Evolutionary conservation across 352 stramenopile species (phyloP).

Genomic region (Plasmopara viticola): DNA sequence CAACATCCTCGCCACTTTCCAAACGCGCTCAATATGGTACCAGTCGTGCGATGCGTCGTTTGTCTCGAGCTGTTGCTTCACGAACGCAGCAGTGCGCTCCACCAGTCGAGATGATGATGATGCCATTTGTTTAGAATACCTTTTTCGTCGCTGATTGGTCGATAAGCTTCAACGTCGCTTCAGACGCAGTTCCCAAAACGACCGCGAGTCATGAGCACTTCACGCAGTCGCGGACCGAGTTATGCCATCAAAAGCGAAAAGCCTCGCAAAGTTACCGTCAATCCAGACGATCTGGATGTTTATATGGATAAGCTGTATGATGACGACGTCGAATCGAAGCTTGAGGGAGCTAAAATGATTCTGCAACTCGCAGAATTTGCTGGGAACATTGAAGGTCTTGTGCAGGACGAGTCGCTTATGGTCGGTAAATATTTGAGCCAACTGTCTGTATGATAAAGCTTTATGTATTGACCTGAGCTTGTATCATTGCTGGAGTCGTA

Average conservation of each 20-base stretch:
- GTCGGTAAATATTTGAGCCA: constrained; percentile 33
- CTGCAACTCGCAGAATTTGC: constrained; percentile 86
- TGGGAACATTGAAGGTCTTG: constrained; percentile 87
- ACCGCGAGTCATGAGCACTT: constrained; percentile 21
- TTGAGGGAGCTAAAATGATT: constrained; percentile 88
- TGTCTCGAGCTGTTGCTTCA: constrained; percentile 56
- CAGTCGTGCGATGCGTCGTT: constrained; percentile 86
- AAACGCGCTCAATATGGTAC: constrained; percentile 86
- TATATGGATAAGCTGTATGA: constrained; percentile 95
- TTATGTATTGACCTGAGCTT: neutral
- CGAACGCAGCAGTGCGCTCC: constrained; percentile 62
- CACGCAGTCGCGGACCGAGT: constrained; percentile 14
- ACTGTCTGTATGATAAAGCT: too few relatives aligned
- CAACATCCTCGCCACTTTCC: constrained; percentile 59
- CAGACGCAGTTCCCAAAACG: constrained; percentile 7
- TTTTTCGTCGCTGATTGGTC: constrained; percentile 8
- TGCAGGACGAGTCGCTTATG: constrained; percentile 94
- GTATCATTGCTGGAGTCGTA: neutral
- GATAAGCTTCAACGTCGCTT: constrained; percentile 20
- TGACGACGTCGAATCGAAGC: constrained; percentile 78
- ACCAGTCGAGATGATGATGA: constrained; percentile 54
- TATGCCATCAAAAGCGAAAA: constrained; percentile 25
- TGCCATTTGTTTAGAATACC: constrained; percentile 18
- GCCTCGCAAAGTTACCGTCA: constrained; percentile 46
- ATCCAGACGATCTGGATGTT: constrained; percentile 81